These are phyloP conservation scores for Wakefieldia striispora DNA, from an alignment of 768 basidiomycete genomes.

Conservation along the genomic window DNA sequence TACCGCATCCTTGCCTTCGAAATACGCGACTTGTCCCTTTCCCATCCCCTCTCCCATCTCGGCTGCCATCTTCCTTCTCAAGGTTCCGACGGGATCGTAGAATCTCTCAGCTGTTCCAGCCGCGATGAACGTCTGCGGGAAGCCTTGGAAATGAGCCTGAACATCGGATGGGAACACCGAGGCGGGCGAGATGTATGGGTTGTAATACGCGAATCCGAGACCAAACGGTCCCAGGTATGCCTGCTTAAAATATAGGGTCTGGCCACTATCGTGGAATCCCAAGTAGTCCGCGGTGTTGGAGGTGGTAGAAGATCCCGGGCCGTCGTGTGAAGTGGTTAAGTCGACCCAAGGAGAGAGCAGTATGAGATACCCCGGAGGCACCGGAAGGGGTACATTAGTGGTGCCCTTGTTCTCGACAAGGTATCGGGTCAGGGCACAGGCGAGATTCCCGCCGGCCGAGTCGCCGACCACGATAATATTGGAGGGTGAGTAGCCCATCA, in stretches of 20 bases:
- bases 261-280: conserved; percentile 7
- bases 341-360: conserved; percentile 61
- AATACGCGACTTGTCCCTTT: conserved; percentile 41
- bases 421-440: conserved; percentile 59
- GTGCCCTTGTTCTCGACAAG: conserved; percentile 48
- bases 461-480: conserved; percentile 72
- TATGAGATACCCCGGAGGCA: conserved; percentile 47
- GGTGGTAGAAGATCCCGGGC: conserved; percentile 38
- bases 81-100: conserved; percentile 48
- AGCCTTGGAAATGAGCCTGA: conserved; percentile 47
- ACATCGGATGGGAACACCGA: conserved; percentile 37
- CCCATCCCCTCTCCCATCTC: conserved; percentile 41
- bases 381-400: conserved; percentile 33
- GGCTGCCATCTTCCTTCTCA: conserved; percentile 47
- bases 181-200: conserved; percentile 60
- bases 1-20: conserved; percentile 49
- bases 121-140: conserved; percentile 59
- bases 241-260: conserved; percentile 31
- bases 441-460: conserved; percentile 76
- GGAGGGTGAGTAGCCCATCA: conserved; percentile 52
- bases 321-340: conserved; percentile 37
- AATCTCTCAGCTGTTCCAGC: conserved; percentile 57
- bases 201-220: conserved; percentile 41
- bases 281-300: conserved; percentile 34
- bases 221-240: conserved; percentile 50